A percentile compares a stretch with the other conserved stretches of the same genome.
Conservation (phyloP, 2,329 filamentous ascomycete species). For the Aspergillus japonicus region DNA sequence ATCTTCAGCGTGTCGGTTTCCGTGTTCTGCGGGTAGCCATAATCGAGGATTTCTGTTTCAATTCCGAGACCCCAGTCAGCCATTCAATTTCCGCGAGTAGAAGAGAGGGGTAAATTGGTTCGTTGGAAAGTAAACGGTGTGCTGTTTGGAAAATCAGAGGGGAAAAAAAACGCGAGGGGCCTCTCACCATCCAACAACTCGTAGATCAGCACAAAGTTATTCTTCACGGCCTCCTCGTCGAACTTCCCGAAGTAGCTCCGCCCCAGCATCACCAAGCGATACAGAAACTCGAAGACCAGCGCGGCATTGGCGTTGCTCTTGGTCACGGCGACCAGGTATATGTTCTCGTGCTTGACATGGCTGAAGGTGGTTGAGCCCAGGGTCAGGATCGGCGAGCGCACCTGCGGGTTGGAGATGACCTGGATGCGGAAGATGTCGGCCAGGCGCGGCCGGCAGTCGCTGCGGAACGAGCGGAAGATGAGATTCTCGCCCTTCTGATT, state of each 20-base stretch:
- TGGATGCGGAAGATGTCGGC: conserved; percentile 99
- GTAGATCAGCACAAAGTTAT: conserved; percentile 98
- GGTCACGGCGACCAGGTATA: conserved; percentile 94
- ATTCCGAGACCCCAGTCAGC: no score
- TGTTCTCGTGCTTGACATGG: conserved; percentile 99
- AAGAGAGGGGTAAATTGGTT: no score
- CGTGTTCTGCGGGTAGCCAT: conserved; percentile 98
- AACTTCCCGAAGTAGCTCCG: conserved; percentile 98
- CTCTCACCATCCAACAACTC: conserved; percentile 82
- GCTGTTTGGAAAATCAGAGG: no score
- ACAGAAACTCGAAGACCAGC: conserved; percentile 95
- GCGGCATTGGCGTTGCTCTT: conserved; percentile 99
- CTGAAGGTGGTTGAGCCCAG: conserved; percentile 97
- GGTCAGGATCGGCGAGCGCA: conserved; percentile 94
- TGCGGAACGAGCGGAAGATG: conserved; percentile 97
- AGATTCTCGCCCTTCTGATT: conserved; percentile 99
- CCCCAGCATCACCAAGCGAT: conserved; percentile 83
- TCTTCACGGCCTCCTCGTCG: conserved; percentile 99
- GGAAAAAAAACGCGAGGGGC: no score
- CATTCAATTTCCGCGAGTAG: no score
- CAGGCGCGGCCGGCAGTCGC: conserved; percentile 94
- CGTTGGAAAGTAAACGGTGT: no score
- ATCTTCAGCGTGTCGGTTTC: conserved; percentile 98
- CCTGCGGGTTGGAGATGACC: conserved; percentile 96
- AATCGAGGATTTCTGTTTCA: conserved; percentile 85